phyloP scores from a whole-genome alignment of 352 stramenopile species.

The Globisporangium orthogonon region DNA sequence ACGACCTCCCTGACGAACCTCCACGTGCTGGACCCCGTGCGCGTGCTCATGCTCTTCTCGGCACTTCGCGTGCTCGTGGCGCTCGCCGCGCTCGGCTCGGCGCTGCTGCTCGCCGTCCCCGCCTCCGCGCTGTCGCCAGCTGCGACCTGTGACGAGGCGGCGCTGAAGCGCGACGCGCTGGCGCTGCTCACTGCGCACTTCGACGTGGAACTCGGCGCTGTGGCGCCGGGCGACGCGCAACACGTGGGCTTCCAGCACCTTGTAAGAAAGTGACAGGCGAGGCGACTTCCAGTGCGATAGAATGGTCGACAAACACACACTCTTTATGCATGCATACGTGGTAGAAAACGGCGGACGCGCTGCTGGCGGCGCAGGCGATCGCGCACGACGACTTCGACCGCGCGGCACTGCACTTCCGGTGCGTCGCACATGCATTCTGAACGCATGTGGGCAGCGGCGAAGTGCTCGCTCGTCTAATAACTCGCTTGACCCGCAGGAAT shows the following conservation, averaged over 20 bases:
- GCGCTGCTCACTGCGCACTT: conserved; percentile 35
- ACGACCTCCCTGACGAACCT: no score
- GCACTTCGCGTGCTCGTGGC: no score
- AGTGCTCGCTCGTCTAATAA: not conserved
- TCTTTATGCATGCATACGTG: no score
- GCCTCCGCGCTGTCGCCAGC: no score
- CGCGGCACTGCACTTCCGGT: conserved; percentile 59
- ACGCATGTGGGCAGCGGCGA: no score
- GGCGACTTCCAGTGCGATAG: no score
- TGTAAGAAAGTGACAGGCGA: conserved; percentile 17
- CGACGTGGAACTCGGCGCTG: conserved; percentile 68
- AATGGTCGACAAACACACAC: no score
- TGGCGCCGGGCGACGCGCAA: conserved; percentile 33
- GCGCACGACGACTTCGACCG: conserved; percentile 69
- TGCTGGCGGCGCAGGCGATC: conserved; percentile 73
- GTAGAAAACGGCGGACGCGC: conserved; percentile 66
- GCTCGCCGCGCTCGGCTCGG: no score
- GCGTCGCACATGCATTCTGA: not conserved
- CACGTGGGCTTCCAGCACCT: conserved; percentile 76
- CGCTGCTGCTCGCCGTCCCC: no score
- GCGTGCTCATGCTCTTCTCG: no score
- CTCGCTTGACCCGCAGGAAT: conserved; percentile 16
- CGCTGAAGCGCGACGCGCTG: conserved; percentile 37
- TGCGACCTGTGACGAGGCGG: conserved; percentile 34
- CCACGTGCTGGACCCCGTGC: no score